Percentiles rank a stretch among this genome's conserved stretches.
These are phyloP conservation scores for Mycosphaerelloides madeirae DNA, from an alignment of 2,329 filamentous ascomycete genomes.

Conservation along the genomic window DNA sequence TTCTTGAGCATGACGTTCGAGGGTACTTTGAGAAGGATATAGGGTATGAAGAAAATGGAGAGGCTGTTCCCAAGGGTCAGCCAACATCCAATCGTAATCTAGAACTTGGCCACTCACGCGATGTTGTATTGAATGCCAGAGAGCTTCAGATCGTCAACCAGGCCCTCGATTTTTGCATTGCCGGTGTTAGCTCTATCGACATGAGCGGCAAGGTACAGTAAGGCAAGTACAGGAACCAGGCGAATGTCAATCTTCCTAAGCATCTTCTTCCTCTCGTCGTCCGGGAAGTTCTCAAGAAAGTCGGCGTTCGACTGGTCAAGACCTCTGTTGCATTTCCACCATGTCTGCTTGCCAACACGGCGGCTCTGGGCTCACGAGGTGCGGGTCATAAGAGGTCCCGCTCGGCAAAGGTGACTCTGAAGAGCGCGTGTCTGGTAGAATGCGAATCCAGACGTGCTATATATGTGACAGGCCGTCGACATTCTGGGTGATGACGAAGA, in stretches of 20 bases:
- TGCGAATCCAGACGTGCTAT: too few relatives aligned
- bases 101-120: conserved; percentile 12
- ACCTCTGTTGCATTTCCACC: too few relatives aligned
- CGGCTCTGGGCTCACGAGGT: too few relatives aligned
- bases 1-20: conserved; percentile 30
- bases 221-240: conserved; percentile 46
- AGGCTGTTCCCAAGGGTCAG: conserved; percentile 17
- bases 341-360: too few relatives aligned
- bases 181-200: conserved; percentile 43
- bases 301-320: too few relatives aligned
- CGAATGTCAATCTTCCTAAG: conserved; percentile 47
- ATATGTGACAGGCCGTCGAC: too few relatives aligned
- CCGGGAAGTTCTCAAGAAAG: conserved; percentile 19
- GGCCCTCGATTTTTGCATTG: conserved; percentile 28
- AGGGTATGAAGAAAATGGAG: conserved; percentile 35
- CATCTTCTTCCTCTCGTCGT: conserved; percentile 30
- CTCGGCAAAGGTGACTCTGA: too few relatives aligned
- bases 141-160: conserved; percentile 12
- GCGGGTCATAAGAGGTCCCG: too few relatives aligned
- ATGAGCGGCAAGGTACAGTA: conserved; percentile 44
- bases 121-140: conserved; percentile 33
- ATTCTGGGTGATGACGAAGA: conserved; percentile 8
- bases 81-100: not conserved
- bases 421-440: too few relatives aligned
- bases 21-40: conserved; percentile 34